Percentiles rank a stretch among this genome's conserved stretches.
Evolutionary conservation across 495 filamentous ascomycete genomes (phyloP).

Genomic region (Penicillium tannophilum): DNA sequence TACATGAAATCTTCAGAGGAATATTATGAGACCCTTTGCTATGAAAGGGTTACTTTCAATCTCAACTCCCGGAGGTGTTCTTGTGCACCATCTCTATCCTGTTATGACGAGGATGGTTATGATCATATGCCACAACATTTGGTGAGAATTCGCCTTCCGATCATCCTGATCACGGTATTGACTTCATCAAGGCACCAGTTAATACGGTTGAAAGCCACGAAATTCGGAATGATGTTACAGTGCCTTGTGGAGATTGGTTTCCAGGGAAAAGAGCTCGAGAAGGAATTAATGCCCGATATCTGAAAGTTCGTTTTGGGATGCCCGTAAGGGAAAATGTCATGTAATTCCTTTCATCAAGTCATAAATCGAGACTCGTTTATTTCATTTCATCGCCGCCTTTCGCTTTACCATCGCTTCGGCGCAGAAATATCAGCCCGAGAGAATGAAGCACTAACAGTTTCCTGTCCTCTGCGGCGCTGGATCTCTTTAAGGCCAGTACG

Average conservation of each 20-base stretch:
- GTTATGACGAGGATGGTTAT: neutral
- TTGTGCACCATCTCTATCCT: neutral
- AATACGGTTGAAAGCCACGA: neutral
- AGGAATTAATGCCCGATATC: neutral
- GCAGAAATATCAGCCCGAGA: slow-evolving; percentile 62
- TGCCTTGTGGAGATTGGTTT: neutral
- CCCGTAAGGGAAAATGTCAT: neutral
- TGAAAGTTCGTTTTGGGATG: neutral
- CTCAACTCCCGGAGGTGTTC: neutral
- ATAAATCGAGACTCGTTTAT: neutral
- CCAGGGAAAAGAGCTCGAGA: neutral
- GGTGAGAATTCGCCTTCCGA: neutral
- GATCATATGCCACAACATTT: neutral
- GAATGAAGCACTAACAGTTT: slow-evolving; percentile 59
- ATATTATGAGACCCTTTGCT: neutral
- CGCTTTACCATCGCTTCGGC: slow-evolving; percentile 57
- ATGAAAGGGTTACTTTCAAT: neutral
- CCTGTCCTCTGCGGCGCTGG: slow-evolving; percentile 46
- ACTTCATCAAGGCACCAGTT: neutral
- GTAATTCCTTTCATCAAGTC: neutral
- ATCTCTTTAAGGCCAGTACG: slow-evolving; percentile 71
- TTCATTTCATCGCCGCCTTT: neutral
- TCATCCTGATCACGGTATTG: neutral
- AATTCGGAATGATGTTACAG: neutral
- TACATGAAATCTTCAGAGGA: neutral